Evolutionary conservation across 768 basidiomycete genomes (phyloP).

Genomic region (Lenzites betulinus): DNA sequence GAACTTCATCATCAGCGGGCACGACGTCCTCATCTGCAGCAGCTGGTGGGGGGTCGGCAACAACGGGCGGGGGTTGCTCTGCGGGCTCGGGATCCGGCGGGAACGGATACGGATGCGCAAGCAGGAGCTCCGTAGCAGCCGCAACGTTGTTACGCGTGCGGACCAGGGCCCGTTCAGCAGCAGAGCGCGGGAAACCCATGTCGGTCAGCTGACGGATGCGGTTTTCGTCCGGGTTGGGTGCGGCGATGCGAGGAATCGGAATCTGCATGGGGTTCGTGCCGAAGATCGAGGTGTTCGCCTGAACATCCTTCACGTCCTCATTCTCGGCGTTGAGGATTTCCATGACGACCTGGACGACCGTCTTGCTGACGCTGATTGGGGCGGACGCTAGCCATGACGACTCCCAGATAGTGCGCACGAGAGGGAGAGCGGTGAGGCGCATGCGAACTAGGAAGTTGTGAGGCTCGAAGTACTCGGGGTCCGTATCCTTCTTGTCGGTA

Average conservation of each 20-base stretch:
- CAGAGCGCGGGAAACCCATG: conserved; percentile 95
- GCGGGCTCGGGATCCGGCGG: conserved; percentile 62
- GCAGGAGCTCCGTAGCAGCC: conserved; percentile 84
- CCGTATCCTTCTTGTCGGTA: conserved; percentile 77
- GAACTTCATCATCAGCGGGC: neutral
- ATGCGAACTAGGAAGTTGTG: conserved; percentile 86
- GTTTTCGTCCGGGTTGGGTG: conserved; percentile 65
- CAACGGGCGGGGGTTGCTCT: conserved; percentile 29
- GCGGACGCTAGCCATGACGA: conserved; percentile 79
- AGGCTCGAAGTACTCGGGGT: conserved; percentile 80
- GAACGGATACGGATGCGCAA: conserved; percentile 79
- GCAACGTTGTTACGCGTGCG: conserved; percentile 88
- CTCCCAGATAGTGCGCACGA: conserved; percentile 74
- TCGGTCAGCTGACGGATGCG: conserved; percentile 84
- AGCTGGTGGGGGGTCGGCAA: conserved; percentile 17
- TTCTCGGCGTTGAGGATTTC: conserved; percentile 82
- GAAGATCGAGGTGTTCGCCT: conserved; percentile 37
- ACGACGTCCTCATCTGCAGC: conserved; percentile 12
- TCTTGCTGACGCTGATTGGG: conserved; percentile 73
- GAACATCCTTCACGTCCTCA: conserved; percentile 63
- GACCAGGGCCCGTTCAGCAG: conserved; percentile 79
- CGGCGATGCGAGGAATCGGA: conserved; percentile 35
- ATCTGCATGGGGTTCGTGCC: conserved; percentile 30
- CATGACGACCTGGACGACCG: conserved; percentile 74
- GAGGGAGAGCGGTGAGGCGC: conserved; percentile 68